phyloP scores from a whole-genome alignment of 345 rosid species.

The Crucihimalaya himalaica region DNA sequence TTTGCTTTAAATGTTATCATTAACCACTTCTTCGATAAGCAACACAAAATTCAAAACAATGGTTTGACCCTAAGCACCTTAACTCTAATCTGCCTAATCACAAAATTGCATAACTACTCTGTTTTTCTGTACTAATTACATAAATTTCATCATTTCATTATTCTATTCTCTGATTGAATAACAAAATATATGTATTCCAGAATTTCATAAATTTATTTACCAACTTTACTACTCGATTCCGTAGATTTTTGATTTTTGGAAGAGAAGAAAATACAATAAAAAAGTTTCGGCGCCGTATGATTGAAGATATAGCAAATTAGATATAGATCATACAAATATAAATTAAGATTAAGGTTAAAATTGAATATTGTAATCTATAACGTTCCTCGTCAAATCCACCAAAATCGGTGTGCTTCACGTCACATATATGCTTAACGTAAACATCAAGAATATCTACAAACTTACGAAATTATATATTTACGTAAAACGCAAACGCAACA shows the following conservation, averaged over 20 bases:
- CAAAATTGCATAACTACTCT: neutral
- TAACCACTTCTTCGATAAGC: neutral
- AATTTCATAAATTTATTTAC: neutral
- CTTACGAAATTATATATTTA: conserved; percentile 12
- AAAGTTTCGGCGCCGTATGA: neutral
- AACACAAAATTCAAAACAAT: conserved; percentile 22
- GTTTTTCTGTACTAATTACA: neutral
- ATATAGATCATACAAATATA: neutral
- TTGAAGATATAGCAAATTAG: neutral
- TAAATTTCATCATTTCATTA: neutral
- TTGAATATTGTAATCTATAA: neutral
- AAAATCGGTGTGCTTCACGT: conserved; percentile 18
- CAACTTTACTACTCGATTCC: neutral
- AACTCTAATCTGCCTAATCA: neutral
- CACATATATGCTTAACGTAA: conserved; percentile 14
- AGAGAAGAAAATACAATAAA: neutral
- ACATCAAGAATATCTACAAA: conserved; percentile 17
- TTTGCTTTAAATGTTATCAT: conserved; percentile 24
- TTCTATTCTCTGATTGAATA: neutral
- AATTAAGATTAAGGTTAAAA: neutral
- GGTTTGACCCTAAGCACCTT: neutral
- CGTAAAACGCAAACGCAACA: conserved; percentile 27
- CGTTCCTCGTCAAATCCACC: conserved; percentile 25
- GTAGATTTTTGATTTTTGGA: neutral
- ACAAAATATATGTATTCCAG: neutral